phyloP scores from a whole-genome alignment of 2,329 filamentous ascomycete species.

The Trichoderma koningiopsis region DNA sequence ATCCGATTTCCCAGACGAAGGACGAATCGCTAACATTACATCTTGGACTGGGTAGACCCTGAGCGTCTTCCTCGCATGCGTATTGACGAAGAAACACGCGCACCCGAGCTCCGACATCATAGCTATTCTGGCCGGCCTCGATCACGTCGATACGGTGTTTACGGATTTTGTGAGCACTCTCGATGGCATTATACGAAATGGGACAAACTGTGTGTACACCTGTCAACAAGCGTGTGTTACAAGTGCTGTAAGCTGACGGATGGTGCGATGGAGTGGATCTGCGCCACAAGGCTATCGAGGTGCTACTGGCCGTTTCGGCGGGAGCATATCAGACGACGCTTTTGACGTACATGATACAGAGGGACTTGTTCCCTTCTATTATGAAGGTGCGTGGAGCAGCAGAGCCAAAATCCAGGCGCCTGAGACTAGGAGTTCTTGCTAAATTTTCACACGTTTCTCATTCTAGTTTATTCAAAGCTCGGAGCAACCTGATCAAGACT shows the following conservation, averaged over 20 bases:
- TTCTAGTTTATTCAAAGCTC: slow-evolving; percentile 77
- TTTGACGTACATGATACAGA: slow-evolving; percentile 90
- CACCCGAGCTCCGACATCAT: slow-evolving; percentile 97
- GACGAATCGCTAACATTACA: slow-evolving; percentile 34
- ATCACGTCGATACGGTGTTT: slow-evolving; percentile 84
- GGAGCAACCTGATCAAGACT: slow-evolving; percentile 62
- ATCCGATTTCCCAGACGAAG: slow-evolving; percentile 41
- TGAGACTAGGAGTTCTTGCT: slow-evolving; percentile 15
- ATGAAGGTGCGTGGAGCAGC: slow-evolving; percentile 71
- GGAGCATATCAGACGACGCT: slow-evolving; percentile 96
- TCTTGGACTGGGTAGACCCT: slow-evolving; percentile 65
- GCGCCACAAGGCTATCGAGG: slow-evolving; percentile 77
- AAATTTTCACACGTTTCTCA: background rate
- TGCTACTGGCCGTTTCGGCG: slow-evolving; percentile 80
- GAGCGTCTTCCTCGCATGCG: slow-evolving; percentile 79
- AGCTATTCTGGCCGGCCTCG: slow-evolving; percentile 81
- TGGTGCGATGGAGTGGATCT: slow-evolving; percentile 61
- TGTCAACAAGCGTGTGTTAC: slow-evolving; percentile 28
- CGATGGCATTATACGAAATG: slow-evolving; percentile 80
- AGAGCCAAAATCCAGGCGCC: no score
- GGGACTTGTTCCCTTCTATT: slow-evolving; percentile 88
- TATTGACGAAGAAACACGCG: slow-evolving; percentile 87
- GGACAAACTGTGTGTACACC: slow-evolving; percentile 62
- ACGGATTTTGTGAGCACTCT: slow-evolving; percentile 83
- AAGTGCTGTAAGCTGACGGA: slow-evolving; percentile 28